A percentile compares a stretch with the other conserved stretches of the same genome.
These are phyloP conservation scores for Fusarium solani-melongenae DNA, from an alignment of 2,329 filamentous ascomycete genomes.

Conservation along the genomic window DNA sequence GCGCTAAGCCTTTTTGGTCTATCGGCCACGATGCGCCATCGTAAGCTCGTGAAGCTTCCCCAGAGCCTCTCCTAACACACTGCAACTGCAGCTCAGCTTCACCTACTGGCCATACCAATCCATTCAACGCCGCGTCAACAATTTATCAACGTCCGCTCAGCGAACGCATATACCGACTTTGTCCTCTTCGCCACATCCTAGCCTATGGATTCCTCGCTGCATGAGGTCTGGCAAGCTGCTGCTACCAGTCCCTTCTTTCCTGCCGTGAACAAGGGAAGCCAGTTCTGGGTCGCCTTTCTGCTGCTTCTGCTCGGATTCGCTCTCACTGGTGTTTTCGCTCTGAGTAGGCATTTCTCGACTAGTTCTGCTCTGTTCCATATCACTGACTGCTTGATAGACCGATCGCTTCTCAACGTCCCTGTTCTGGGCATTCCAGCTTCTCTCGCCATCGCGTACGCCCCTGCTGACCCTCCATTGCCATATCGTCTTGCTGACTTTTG, in stretches of 20 bases:
- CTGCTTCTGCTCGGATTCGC: conserved; percentile 79
- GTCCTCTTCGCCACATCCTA: conserved; percentile 12
- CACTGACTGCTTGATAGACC: conserved; percentile 68
- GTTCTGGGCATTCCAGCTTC: conserved; percentile 88
- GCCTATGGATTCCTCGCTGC: conserved; percentile 83
- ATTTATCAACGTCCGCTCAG: not conserved
- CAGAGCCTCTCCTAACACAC: conserved; percentile 33
- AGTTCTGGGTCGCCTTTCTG: conserved; percentile 83
- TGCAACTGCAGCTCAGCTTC: conserved; percentile 21
- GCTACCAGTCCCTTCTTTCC: conserved; percentile 87
- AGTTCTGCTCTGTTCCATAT: not conserved
- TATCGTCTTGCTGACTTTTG: conserved; percentile 28
- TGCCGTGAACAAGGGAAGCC: conserved; percentile 80
- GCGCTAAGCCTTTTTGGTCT: conserved; percentile 48
- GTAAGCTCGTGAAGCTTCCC: conserved; percentile 45
- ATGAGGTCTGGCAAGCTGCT: conserved; percentile 94
- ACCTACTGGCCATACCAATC: conserved; percentile 8
- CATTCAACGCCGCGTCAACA: conserved; percentile 8
- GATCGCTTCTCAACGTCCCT: conserved; percentile 80
- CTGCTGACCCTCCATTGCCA: not conserved
- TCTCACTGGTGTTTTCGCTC: conserved; percentile 81
- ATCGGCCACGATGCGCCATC: conserved; percentile 50
- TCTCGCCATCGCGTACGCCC: conserved; percentile 84
- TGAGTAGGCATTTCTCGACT: conserved; percentile 70
- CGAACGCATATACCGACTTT: not conserved